Base-by-base conservation (phyloP, 169 alveolate species). In the Cardiosporidium cionae region DNA sequence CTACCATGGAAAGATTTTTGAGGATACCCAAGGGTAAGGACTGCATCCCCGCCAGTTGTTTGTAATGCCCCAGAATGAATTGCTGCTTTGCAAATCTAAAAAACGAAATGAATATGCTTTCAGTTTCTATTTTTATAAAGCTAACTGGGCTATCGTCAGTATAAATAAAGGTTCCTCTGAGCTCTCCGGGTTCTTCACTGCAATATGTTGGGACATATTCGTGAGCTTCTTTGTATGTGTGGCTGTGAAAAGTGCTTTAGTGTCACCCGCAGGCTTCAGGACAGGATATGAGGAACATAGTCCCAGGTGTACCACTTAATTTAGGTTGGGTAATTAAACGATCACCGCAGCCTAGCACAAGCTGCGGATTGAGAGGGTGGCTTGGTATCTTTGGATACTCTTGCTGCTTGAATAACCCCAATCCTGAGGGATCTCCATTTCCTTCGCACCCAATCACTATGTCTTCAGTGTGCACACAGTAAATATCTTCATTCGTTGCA, bases 51-150 rank as follows among this genome's bases (percentile, higher is more conserved):
- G 22, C 89, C 91, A 2, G 73, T 66, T 34, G 72, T 69, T 3
- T 78, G 74, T 9, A 91, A 62, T 23, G 84, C 92, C 3, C 96
- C 96, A 34, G 94, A 86, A 54, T 92, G 96, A 52, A 89, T 86
- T n/a, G 95, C 96, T 4, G 96, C 93, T 79, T 92, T 88, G 81
- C 96, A 92, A 25, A 90, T 91, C 78, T 84, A 66, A 29, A 72
- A 62, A 23, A 23, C 32, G 67, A 70, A 77, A 23, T 66, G 53
- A 36, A 65, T 73, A 4, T 69, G 76, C 70, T 62, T 53, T 52
- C 52, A 65, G 1, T 76, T 73, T 25, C 68, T 62, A 31, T 72
- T 37, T 22, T 58, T 64, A 32, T 25, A 54, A 36, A 1, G 1
- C 69, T 32, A 28, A 75, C 85, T 16, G 91, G 83, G 7, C 94